Base-by-base conservation (phyloP, 805 yeast species). In the Suhomyces pyralidae region DNA sequence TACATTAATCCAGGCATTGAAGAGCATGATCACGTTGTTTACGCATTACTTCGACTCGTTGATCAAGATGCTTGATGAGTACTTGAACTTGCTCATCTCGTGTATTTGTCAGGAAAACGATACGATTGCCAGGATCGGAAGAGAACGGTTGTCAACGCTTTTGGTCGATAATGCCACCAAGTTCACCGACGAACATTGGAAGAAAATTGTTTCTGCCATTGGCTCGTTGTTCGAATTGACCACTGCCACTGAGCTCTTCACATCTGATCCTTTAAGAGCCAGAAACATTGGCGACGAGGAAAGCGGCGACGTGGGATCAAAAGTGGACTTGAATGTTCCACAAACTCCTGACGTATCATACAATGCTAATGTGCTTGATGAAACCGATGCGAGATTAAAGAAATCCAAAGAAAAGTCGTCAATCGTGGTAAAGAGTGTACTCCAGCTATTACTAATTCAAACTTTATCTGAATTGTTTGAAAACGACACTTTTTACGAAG, bases 21-120 rank as follows among this genome's bases (percentile, higher is more conserved):
- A 96, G 67, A 89, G 89, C 62, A 81, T 91, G 85, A 85, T 93
- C 61, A 85, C 88, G 0, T 74, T 94, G 52, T 88, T 93, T 63
- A 81, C 91, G 0, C 88, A 85, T 57, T 93, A 88, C 69, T 94
- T 92, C 66, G 88, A 81, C 42, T 80, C 85, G 2, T 80, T 94
- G 63, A 85, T 85, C 59, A 77, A 82, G 42, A 82, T 88, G 81
- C 75, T 93, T 49, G 88, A 84, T 55, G 94, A 90, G 1, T 90
- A 88, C 66, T 76, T 96, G 68, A 83, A 83, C 17, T 76, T 96
- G 49, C 70, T 94, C 52, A 84, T 85, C 1, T 85, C 93, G 5
- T 94, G 99, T 70, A 90, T 94, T 48, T 90, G 97, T 61, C 99
- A 94, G 68, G 97, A 92, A 61, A 93, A 94, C 66, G 99, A 94